Evolutionary conservation across 495 filamentous ascomycete species (phyloP).

Genomic region (Usnea hakonensis): DNA sequence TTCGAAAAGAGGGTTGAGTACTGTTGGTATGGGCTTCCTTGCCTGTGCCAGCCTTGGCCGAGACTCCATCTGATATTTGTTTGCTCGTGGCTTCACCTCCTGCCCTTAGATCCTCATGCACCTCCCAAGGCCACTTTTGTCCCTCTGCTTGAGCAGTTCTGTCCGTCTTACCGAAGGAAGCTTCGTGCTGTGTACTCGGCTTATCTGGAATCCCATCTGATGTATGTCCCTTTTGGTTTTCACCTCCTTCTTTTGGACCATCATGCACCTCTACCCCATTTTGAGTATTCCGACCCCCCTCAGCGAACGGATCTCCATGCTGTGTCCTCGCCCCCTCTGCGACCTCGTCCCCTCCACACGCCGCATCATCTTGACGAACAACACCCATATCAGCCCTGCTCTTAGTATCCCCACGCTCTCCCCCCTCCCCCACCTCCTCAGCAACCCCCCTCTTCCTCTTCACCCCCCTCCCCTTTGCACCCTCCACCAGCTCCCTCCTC

Average conservation of each 20-base stretch:
- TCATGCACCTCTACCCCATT: background rate
- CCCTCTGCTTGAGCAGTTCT: background rate
- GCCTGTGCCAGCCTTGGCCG: background rate
- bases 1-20: constrained; percentile 48
- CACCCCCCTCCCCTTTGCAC: constrained; percentile 20
- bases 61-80: background rate
- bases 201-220: background rate
- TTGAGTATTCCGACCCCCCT: background rate
- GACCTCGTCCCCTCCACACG: background rate
- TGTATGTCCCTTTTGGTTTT: too few relatives aligned
- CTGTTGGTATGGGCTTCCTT: constrained; percentile 9
- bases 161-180: background rate
- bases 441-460: constrained; percentile 23
- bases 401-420: constrained; percentile 7
- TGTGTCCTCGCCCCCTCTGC: background rate
- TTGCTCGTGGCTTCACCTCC: background rate
- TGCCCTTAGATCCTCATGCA: background rate
- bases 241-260: background rate
- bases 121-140: background rate
- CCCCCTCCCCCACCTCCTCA: constrained; percentile 5
- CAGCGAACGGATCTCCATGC: background rate
- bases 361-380: background rate
- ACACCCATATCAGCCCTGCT: background rate
- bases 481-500: constrained; percentile 21
- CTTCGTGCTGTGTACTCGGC: background rate